Evolutionary conservation across 495 filamentous ascomycete genomes (phyloP).

Genomic region (Hypoxylon subgilvum): DNA sequence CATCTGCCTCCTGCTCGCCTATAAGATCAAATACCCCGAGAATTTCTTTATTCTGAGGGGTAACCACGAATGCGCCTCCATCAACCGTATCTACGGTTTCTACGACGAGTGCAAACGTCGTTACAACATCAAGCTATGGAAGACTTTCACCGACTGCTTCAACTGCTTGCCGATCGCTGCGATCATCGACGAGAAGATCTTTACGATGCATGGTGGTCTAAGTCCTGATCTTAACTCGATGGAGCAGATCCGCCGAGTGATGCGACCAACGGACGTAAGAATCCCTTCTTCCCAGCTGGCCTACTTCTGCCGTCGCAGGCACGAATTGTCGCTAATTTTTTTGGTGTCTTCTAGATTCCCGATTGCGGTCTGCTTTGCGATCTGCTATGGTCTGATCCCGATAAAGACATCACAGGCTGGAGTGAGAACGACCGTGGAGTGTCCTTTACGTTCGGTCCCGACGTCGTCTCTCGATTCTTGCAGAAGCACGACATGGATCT

Average conservation of each 20-base stretch:
- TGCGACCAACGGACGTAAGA: slow-evolving; percentile 97
- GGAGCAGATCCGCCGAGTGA: slow-evolving; percentile 99
- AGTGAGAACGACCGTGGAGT: slow-evolving; percentile 99
- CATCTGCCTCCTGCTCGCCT: slow-evolving; percentile 95
- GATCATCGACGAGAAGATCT: slow-evolving; percentile 99
- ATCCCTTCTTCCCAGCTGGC: not conserved
- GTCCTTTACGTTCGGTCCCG: slow-evolving; percentile 98
- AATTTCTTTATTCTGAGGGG: slow-evolving; percentile 99
- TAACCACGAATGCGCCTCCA: slow-evolving; percentile 99
- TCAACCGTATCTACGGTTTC: slow-evolving; percentile 99
- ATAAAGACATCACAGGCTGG: slow-evolving; percentile 99
- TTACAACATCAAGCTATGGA: slow-evolving; percentile 99
- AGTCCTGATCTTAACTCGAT: slow-evolving; percentile 98
- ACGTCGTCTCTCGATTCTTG: slow-evolving; percentile 96
- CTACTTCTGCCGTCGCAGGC: slow-evolving; percentile 15
- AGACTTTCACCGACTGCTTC: slow-evolving; percentile 99
- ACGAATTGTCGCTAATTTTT: slow-evolving; percentile 39
- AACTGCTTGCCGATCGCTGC: slow-evolving; percentile 99
- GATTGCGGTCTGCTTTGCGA: slow-evolving; percentile 98
- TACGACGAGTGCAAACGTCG: slow-evolving; percentile 99
- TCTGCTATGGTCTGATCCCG: slow-evolving; percentile 96
- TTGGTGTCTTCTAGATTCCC: slow-evolving; percentile 75
- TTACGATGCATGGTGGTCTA: slow-evolving; percentile 98
- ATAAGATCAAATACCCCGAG: slow-evolving; percentile 99
- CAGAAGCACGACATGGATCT: slow-evolving; percentile 99